Percentiles rank a stretch among this genome's conserved stretches.
Evolutionary conservation across 2,329 filamentous ascomycete species (phyloP).

Genomic region (Colletotrichum horii): DNA sequence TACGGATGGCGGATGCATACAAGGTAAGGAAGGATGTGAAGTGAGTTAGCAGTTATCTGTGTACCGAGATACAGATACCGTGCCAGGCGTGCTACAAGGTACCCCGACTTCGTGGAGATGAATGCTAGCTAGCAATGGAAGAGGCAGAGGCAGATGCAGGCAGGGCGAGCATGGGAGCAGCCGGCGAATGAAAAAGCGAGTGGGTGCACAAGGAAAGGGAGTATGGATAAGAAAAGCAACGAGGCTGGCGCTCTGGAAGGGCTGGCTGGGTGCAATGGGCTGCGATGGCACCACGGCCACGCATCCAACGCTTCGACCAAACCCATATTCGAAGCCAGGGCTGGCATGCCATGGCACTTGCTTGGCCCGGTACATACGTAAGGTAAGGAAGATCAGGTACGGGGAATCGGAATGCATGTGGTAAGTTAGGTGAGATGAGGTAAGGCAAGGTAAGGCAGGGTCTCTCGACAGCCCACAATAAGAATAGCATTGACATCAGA

Average conservation of each 20-base stretch:
- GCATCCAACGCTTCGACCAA: slow-evolving; percentile 18
- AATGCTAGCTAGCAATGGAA: neutral
- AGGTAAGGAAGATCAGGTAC: neutral
- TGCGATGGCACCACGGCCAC: slow-evolving; percentile 17
- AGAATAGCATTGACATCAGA: slow-evolving; percentile 13
- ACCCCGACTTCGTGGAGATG: neutral
- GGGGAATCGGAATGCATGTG: neutral
- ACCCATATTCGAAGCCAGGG: neutral
- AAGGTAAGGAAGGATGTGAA: neutral
- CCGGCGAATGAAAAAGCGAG: neutral
- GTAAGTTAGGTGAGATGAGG: neutral
- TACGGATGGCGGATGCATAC: slow-evolving; percentile 20
- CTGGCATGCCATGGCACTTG: neutral
- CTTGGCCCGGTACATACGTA: neutral
- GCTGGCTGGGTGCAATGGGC: neutral
- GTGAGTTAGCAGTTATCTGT: neutral
- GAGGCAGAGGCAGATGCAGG: neutral
- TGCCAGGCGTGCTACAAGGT: slow-evolving; percentile 9
- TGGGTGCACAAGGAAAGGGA: neutral
- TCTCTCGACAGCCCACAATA: neutral
- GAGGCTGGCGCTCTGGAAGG: slow-evolving; percentile 8
- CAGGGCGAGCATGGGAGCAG: neutral
- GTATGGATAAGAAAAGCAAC: slow-evolving; percentile 6
- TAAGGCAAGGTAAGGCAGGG: neutral
- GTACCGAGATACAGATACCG: slow-evolving; percentile 1